Conservation (phyloP, 768 basidiomycete species). For the Boletellus ananiceps region DNA sequence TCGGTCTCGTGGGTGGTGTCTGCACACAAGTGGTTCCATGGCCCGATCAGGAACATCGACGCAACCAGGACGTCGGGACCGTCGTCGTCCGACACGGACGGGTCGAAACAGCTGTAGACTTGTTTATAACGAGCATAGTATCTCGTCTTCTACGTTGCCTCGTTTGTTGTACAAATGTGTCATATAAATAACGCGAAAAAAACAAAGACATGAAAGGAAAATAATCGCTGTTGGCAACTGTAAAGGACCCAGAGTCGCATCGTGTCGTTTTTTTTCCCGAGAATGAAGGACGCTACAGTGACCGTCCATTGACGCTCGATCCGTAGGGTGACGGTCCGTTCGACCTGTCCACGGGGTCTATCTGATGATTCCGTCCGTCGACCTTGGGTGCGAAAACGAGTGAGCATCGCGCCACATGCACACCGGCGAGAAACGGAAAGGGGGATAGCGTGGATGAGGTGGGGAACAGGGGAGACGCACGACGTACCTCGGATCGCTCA, state of each 20-base stretch:
- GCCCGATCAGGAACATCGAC: slow-evolving; percentile 53
- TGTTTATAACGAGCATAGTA: neutral
- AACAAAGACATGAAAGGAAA: too few species aligned
- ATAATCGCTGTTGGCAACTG: too few species aligned
- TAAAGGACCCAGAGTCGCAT: too few species aligned
- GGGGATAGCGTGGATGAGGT: too few species aligned
- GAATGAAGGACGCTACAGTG: slow-evolving; percentile 8
- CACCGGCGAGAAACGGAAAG: too few species aligned
- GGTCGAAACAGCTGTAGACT: slow-evolving; percentile 11
- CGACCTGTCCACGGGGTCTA: slow-evolving; percentile 15
- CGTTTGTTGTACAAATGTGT: neutral
- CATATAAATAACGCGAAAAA: too few species aligned
- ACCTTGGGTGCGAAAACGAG: too few species aligned
- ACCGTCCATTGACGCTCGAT: slow-evolving; percentile 22
- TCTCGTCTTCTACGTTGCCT: too few species aligned
- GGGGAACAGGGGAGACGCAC: too few species aligned
- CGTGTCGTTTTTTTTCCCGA: too few species aligned
- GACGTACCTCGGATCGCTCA: slow-evolving; percentile 18
- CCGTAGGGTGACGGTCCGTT: slow-evolving; percentile 20
- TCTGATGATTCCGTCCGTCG: neutral
- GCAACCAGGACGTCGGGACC: neutral
- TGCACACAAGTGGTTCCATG: slow-evolving; percentile 67
- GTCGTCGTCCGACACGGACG: neutral
- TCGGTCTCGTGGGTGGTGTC: slow-evolving; percentile 60
- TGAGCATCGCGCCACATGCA: too few species aligned